phyloP scores from a whole-genome alignment of 345 rosid species.

The Xanthoceras sorbifolium region DNA sequence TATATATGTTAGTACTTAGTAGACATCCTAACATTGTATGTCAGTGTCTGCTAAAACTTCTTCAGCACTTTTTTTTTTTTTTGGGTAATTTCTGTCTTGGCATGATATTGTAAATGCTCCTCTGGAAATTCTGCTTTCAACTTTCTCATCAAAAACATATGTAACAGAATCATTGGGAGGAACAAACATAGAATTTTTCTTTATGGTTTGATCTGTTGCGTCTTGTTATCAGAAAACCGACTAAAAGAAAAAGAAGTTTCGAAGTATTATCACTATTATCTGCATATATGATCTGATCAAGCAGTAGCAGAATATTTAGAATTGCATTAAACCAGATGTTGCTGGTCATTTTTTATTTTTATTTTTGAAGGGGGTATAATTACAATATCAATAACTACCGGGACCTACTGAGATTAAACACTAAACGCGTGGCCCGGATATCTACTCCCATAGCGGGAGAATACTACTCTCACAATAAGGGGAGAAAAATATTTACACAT shows the following conservation, averaged over 20 bases:
- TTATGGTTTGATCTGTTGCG: too few species aligned
- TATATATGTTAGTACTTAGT: background rate
- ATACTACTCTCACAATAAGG: too few species aligned
- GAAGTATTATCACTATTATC: background rate
- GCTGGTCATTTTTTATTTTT: too few species aligned
- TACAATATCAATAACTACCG: too few species aligned
- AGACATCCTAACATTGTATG: slow-evolving; percentile 10
- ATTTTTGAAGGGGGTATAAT: too few species aligned
- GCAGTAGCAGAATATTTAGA: background rate
- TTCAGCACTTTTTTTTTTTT: background rate
- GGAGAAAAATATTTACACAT: too few species aligned
- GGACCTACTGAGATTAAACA: too few species aligned
- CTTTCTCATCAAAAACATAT: background rate
- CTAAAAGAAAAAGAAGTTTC: background rate
- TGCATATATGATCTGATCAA: background rate
- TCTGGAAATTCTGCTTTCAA: background rate
- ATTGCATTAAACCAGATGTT: too few species aligned
- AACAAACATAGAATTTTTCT: too few species aligned
- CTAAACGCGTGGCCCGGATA: too few species aligned
- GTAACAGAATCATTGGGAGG: slow-evolving; percentile 16
- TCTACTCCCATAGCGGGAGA: too few species aligned
- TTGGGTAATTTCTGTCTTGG: background rate
- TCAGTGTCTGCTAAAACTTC: slow-evolving; percentile 11
- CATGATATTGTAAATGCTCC: background rate
- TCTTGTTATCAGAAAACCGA: background rate